Evolutionary conservation across 2,329 filamentous ascomycete species (phyloP).

Genomic region (Aspergillus unguis): DNA sequence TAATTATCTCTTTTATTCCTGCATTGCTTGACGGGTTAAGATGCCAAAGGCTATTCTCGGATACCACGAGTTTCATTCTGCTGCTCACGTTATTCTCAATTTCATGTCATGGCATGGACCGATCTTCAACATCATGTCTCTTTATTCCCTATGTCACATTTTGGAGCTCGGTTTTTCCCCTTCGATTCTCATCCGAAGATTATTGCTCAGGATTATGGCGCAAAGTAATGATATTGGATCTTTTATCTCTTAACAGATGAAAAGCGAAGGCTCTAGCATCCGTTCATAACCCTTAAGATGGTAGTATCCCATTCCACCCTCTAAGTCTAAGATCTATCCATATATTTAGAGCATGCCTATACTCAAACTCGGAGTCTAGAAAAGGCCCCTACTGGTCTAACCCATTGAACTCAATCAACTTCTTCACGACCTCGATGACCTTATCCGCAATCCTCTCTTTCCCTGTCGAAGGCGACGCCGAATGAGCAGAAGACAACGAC

Average conservation of each 20-base stretch:
- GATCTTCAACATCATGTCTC: constrained; percentile 4
- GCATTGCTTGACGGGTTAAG: constrained; percentile 16
- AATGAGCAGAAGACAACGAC: constrained; percentile 7
- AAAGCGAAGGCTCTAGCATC: no score
- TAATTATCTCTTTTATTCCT: constrained; percentile 15
- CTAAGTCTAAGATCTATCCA: neutral
- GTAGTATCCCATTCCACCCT: neutral
- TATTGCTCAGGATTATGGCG: constrained; percentile 22
- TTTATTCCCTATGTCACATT: constrained; percentile 10
- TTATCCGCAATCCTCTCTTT: constrained; percentile 26
- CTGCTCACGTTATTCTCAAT: constrained; percentile 1
- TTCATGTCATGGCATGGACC: constrained; percentile 4
- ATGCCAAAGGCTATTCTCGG: constrained; percentile 14
- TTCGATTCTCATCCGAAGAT: constrained; percentile 20
- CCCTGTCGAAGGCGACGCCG: neutral
- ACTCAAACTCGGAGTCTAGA: neutral
- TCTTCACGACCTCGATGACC: constrained; percentile 73
- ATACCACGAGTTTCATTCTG: neutral
- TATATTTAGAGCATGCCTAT: neutral
- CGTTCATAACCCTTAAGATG: neutral
- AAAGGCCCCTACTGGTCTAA: constrained; percentile 57
- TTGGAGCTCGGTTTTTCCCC: constrained; percentile 14
- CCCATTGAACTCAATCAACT: constrained; percentile 85
- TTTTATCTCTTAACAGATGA: neutral
- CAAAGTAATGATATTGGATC: constrained; percentile 22